phyloP scores from a whole-genome alignment of 129 eudicot species.

The Escallonia herrerae region DNA sequence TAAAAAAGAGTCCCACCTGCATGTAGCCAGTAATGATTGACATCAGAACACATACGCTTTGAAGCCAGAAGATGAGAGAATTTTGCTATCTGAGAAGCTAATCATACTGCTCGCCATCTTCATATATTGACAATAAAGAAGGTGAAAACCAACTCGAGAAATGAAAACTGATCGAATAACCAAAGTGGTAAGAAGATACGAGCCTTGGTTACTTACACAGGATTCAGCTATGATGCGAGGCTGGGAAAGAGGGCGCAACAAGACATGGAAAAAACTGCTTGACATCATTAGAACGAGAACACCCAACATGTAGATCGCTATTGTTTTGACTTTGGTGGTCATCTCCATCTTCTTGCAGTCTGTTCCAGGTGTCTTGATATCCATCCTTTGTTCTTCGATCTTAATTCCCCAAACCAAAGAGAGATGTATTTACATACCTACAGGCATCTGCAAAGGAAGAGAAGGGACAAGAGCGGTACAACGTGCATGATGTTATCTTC shows the following conservation, averaged over 20 bases:
- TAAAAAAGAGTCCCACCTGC: slow-evolving; percentile 69
- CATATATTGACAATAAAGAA: not conserved
- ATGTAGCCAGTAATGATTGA: not conserved
- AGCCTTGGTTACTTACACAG: slow-evolving; percentile 33
- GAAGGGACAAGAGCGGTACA: too few relatives aligned
- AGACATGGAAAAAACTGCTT: slow-evolving; percentile 58
- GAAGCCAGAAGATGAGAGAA: not conserved
- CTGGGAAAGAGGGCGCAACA: slow-evolving; percentile 62
- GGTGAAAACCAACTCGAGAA: too few relatives aligned
- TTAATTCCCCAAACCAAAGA: too few relatives aligned
- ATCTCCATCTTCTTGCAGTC: slow-evolving; percentile 31
- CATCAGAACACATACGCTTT: not conserved
- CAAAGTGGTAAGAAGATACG: not conserved
- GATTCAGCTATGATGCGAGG: slow-evolving; percentile 87
- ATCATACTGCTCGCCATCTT: not conserved
- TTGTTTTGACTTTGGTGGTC: slow-evolving; percentile 40
- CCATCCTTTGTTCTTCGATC: not conserved
- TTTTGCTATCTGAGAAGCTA: not conserved
- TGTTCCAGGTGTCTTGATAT: not conserved
- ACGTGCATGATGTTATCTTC: too few relatives aligned
- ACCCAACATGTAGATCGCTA: slow-evolving; percentile 59
- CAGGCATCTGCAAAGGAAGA: too few relatives aligned
- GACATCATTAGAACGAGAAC: slow-evolving; percentile 46
- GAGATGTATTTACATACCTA: too few relatives aligned
- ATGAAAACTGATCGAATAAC: too few relatives aligned